Evolutionary conservation across 1,139 yeast species (phyloP).

Genomic region (Candida sp.): DNA sequence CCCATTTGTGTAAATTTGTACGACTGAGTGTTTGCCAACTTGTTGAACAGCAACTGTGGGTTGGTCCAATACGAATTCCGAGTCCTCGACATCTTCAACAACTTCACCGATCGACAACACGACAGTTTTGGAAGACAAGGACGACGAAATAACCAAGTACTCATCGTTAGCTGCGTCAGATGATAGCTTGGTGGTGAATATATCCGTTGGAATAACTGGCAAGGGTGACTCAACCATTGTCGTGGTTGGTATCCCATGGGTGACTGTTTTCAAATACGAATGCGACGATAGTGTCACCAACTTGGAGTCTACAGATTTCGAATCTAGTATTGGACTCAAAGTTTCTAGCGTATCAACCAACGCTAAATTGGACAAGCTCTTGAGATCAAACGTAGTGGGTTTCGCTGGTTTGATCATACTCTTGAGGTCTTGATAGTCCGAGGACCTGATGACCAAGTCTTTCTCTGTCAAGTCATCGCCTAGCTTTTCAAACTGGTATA

Average conservation of each 20-base stretch:
- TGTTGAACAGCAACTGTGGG: constrained; percentile 75
- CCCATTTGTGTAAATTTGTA: constrained; percentile 80
- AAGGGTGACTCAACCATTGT: constrained; percentile 75
- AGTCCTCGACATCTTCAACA: constrained; percentile 75
- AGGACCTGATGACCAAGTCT: constrained; percentile 20
- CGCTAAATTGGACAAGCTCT: constrained; percentile 58
- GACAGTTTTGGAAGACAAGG: constrained; percentile 60
- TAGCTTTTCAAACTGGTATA: constrained; percentile 79
- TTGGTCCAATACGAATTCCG: constrained; percentile 59
- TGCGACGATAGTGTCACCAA: constrained; percentile 33
- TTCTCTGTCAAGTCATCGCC: constrained; percentile 53
- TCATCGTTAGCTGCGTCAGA: constrained; percentile 56
- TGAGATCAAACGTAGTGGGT: constrained; percentile 21
- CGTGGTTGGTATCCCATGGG: constrained; percentile 64
- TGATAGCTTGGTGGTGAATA: constrained; percentile 61
- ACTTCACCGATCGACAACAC: constrained; percentile 81
- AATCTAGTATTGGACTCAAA: constrained; percentile 61
- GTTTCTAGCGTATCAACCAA: constrained; percentile 57
- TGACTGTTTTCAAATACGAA: constrained; percentile 53
- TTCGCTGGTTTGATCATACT: constrained; percentile 1
- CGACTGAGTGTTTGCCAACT: constrained; percentile 64
- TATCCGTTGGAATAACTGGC: constrained; percentile 62
- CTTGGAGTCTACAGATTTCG: constrained; percentile 38
- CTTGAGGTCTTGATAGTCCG: constrained; percentile 13
- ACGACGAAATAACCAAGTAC: constrained; percentile 69